Evolutionary conservation across 805 yeast genomes (phyloP).

Genomic region (Ogataea nonfermentans): DNA sequence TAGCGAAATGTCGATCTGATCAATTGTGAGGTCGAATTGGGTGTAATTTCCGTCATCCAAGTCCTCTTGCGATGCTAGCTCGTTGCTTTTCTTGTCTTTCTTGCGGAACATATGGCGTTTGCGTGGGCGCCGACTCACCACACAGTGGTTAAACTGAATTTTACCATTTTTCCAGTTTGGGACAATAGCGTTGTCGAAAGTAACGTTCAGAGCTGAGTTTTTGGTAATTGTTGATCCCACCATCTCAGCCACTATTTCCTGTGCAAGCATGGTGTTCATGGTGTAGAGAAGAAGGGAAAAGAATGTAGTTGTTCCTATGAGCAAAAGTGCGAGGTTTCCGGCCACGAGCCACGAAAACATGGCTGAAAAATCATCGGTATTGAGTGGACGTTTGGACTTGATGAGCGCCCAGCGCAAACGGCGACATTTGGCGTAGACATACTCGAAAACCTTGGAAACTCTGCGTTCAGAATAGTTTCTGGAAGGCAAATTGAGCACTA

Average conservation of each 20-base stretch:
- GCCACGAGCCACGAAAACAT: constrained; percentile 88
- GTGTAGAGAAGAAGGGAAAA: constrained; percentile 75
- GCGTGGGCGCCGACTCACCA: constrained; percentile 79
- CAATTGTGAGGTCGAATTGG: constrained; percentile 89
- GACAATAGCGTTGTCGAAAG: constrained; percentile 90
- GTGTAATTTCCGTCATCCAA: constrained; percentile 93
- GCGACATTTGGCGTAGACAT: constrained; percentile 8
- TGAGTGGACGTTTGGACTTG: constrained; percentile 77
- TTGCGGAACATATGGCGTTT: constrained; percentile 33
- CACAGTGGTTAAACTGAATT: constrained; percentile 79
- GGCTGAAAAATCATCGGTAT: constrained; percentile 89
- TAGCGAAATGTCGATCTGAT: constrained; percentile 75
- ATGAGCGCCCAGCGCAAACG: constrained; percentile 72
- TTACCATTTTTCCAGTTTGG: constrained; percentile 92
- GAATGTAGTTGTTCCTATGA: constrained; percentile 91
- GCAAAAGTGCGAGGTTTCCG: constrained; percentile 76
- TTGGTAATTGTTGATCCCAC: constrained; percentile 82
- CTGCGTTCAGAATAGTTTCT: constrained; percentile 6
- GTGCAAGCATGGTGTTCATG: constrained; percentile 81
- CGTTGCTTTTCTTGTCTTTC: constrained; percentile 3
- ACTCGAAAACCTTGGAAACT: constrained; percentile 8
- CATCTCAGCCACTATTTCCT: constrained; percentile 78
- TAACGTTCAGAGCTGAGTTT: constrained; percentile 78
- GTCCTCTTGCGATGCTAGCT: constrained; percentile 27
- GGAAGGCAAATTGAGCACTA: neutral